Evolutionary conservation across 768 basidiomycete species (phyloP).

Genomic region (Auricularia auricula-judae): DNA sequence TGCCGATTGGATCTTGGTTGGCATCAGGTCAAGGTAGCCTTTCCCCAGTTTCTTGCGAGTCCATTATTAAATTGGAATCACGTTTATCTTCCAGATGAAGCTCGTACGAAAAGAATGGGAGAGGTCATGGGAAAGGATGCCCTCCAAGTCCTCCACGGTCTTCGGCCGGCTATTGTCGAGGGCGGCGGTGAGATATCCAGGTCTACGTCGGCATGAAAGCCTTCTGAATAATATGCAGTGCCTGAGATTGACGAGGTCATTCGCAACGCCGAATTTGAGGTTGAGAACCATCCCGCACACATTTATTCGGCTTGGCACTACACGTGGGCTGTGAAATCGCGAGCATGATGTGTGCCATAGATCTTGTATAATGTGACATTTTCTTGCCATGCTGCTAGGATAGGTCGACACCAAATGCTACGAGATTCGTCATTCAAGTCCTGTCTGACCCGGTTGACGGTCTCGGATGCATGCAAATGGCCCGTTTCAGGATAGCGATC

Average conservation of each 20-base stretch:
- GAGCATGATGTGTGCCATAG: too few species aligned
- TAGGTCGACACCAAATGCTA: too few species aligned
- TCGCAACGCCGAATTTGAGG: background rate
- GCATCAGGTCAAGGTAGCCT: too few species aligned
- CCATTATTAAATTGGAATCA: background rate
- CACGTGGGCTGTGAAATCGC: background rate
- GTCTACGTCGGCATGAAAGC: too few species aligned
- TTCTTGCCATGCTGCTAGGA: too few species aligned
- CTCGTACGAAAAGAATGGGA: background rate
- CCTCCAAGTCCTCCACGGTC: background rate
- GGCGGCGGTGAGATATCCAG: background rate
- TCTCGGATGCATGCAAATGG: too few species aligned
- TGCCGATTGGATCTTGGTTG: too few species aligned
- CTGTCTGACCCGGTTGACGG: too few species aligned
- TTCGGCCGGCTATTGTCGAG: background rate
- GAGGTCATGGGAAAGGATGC: background rate
- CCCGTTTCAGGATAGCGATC: too few species aligned
- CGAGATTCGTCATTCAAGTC: too few species aligned
- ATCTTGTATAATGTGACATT: too few species aligned
- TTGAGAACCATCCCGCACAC: background rate
- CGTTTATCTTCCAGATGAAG: background rate
- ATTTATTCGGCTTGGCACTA: background rate
- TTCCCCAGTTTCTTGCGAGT: too few species aligned
- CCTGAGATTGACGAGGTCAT: background rate
- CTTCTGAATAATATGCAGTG: background rate